Percentiles rank a stretch among this genome's conserved stretches.
Conservation (phyloP, 164 flowering plant species). For the Chloranthus sessilifolius region DNA sequence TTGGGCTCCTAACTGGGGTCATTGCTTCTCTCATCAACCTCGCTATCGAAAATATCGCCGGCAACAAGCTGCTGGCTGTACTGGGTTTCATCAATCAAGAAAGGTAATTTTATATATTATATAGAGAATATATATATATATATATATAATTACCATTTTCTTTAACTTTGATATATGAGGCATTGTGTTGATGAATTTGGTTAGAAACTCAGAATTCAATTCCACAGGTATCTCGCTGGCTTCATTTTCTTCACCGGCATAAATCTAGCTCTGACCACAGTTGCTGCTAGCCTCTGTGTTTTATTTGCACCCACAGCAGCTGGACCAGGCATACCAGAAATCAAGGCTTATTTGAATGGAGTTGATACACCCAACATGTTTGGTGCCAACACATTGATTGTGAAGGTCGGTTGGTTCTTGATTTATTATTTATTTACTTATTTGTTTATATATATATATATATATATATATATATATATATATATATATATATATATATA, state of each 20-base stretch:
- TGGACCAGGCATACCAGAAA: constrained; percentile 96
- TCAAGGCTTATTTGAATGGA: constrained; percentile 95
- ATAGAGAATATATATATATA: no score
- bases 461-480: no score
- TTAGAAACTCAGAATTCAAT: no score
- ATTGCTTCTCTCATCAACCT: constrained; percentile 80
- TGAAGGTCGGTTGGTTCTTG: constrained; percentile 49
- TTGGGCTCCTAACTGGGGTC: constrained; percentile 79
- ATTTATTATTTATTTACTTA: no score
- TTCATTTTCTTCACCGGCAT: constrained; percentile 42
- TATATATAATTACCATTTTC: constrained; percentile 2
- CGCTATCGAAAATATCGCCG: constrained; percentile 87
- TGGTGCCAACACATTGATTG: constrained; percentile 73
- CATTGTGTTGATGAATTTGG: constrained; percentile 3
- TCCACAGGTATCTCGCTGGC: constrained; percentile 67
- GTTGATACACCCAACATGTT: constrained; percentile 85
- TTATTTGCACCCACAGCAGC: constrained; percentile 91
- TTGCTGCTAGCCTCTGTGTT: constrained; percentile 64
- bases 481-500: no score
- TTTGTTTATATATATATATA: no score
- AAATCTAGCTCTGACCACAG: constrained; percentile 50
- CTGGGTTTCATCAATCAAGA: constrained; percentile 30
- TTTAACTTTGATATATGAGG: no score
- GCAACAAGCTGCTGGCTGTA: constrained; percentile 62
- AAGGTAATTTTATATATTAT: constrained; percentile 33